Evolutionary conservation across 495 filamentous ascomycete genomes (phyloP), one percentile per base, ranked within the genome.

Genomic region (Astrothelium macrocarpum): DNA sequence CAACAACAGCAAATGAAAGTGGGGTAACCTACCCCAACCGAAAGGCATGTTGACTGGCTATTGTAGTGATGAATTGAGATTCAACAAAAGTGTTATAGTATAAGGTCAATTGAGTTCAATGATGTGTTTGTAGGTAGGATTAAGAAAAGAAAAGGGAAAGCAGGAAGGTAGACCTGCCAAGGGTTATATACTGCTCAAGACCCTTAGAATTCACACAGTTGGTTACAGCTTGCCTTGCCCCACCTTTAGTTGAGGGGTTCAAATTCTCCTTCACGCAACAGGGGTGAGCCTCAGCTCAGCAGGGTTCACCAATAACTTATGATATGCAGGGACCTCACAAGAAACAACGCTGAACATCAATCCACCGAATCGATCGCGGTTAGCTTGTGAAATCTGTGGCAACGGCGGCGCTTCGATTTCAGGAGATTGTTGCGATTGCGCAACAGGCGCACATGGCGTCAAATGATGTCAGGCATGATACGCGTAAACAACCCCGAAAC

Each of bases 21-120:
- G 18, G 16, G 36, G 23, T 34, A 10, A 34, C 68, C 23, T 64
- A 72, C 72, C 72, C 69, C 69, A 75, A 61, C 72, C 72, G 71
- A 74, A 74, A 66, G 66, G 64, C 68, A 71, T 75, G 46, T 61
- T 69, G 69, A 65, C 62, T 70, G 59, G 59, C 36, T 56, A 18
- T 16, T 32, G 59, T 5, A 5, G 5, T 1, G 25, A 26, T 9
- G 31, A n/a, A 56, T 11, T 0, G 2, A 18, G 11, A 5, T 49
- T 49, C 9, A 20, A 3, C 7, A 7, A 49, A 18, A 20, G 9
- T 10, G n/a, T 11, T 49, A 18, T 18, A 20, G n/a, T 49, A 9
- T 20, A 20, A 20, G n/a, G n/a, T 9, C n/a, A 3, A 18, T 20
- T 18, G 43, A 3, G 3, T 14, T 49, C 7, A 49, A 49, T 49